These are phyloP conservation scores for Pyrenophora graminea DNA, from an alignment of 2,329 filamentous ascomycete genomes.

Conservation along the genomic window DNA sequence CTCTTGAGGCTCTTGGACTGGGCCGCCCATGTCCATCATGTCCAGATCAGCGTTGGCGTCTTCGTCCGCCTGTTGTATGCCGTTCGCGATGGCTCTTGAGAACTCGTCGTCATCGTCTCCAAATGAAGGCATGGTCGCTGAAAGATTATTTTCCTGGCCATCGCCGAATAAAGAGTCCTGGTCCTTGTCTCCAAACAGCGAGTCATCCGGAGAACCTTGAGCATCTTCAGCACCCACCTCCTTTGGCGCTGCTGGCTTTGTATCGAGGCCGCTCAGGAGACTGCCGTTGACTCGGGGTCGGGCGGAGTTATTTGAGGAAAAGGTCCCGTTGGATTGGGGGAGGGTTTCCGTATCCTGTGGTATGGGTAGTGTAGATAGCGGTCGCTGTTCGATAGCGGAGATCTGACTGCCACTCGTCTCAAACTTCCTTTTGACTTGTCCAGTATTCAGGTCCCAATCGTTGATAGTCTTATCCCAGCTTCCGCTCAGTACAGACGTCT, in stretches of 20 bases:
- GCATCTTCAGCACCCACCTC: conserved; percentile 60
- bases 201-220: conserved; percentile 70
- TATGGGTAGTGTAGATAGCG: conserved; percentile 73
- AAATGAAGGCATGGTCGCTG: conserved; percentile 58
- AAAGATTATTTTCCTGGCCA: conserved; percentile 51
- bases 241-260: conserved; percentile 28
- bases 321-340: conserved; percentile 64
- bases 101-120: conserved; percentile 85
- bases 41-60: conserved; percentile 49
- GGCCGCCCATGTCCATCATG: conserved; percentile 52
- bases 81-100: conserved; percentile 69
- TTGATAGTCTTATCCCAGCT: conserved; percentile 95
- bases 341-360: conserved; percentile 70
- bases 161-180: conserved; percentile 83
- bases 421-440: conserved; percentile 74
- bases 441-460: conserved; percentile 94
- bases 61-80: conserved; percentile 51
- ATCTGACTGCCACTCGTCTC: conserved; percentile 81
- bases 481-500: conserved; percentile 84
- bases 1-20: conserved; percentile 47
- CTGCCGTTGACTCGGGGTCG: conserved; percentile 62
- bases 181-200: conserved; percentile 80
- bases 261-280: conserved; percentile 47
- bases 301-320: conserved; percentile 72
- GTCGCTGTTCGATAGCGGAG: conserved; percentile 82